Evolutionary conservation across 2,329 filamentous ascomycete genomes (phyloP), one percentile per base, ranked within the genome.

Genomic region (Xylaria sp.): DNA sequence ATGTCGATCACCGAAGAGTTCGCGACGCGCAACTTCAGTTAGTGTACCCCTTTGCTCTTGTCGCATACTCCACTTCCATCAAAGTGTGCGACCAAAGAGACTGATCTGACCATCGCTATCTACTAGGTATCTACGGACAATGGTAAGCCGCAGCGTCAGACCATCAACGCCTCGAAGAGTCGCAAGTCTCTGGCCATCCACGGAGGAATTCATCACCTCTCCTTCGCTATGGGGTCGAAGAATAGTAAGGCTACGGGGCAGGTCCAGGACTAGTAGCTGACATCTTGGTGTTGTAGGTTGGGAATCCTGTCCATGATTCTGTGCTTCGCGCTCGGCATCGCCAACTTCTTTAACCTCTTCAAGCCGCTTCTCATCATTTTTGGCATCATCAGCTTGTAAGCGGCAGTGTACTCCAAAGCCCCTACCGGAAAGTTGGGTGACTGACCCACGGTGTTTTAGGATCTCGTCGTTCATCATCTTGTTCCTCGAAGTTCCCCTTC

Each of bases 401-500:
- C 74, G 8, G 7, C 49, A 18, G 16, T 4, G 8, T 19, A 19
- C 19, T 19, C 34, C 52, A 11, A 16, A 13, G 51, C 1, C 7
- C 7, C 6, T 13, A 3, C 19, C 18, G 11, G 16, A 16, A 11
- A 35, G 46, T 8, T 44, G 18, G 16, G 46, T 57, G 53, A 59
- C 56, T 42, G 37, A 53, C 49, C 6, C 7, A 23, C 3, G 47
- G 6, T 6, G 35, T 7, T 35, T 55, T 67, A 93, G 90, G 50
- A 79, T 82, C 62, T 91, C 82, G 54, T 82, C 86, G 11, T 85
- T 92, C 68, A 70, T 92, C 68, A 88, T 94, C 71, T 79, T 94
- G 71, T 94, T 94, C 76, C 82, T 93, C 72, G 90, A 99, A 76
- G 88, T 99, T 16, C 94, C 94, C 34, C 87, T 97, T 61, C 89